Base-by-base conservation (phyloP, 352 stramenopile genomes). In the Globisporangium orthogonon region DNA sequence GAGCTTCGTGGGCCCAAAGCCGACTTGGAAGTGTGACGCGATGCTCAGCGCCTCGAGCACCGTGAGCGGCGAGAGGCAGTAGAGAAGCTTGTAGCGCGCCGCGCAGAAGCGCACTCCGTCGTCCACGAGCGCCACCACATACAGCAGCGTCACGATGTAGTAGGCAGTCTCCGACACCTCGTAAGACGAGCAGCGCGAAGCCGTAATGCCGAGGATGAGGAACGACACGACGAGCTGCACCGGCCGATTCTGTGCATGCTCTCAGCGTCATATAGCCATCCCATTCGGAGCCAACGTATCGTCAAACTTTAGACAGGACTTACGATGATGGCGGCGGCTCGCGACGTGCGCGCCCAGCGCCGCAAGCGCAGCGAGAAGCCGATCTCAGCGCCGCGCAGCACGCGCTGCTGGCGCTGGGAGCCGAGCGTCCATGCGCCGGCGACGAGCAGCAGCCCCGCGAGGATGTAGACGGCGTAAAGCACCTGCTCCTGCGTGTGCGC, bases 301-400 rank as follows among this genome's bases (percentile, higher is more conserved):
- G 11, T 53, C 52, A 11, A 55, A 9, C 35, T 37, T 11, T 1
- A 37, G 10, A 9, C 11, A 54, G 37, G 3, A 5, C 37, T 54
- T 76, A 89, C 78, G 45, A 94, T 79, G 52, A 94, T 77, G 17
- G 78, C 74, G 2, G 84, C 84, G 0, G 76, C 60, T 50, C 78
- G 82, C 3, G 81, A 90, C 29, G 83, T 94, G 49, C 80, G 76
- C 14, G 82, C 84, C 84, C 84, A 94, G 52, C 78, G 73, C 3
- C 84, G 78, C 23, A 73, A 74, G 50, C 70, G 73, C 23, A 94
- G 80, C 31, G 84, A 94, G 65, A 94, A 94, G 33, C 82, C 82
- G 55, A 91, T 67, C 61, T 92, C 78, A 58, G 86, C 73, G 29
- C 69, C 70, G 23, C 69, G 65, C 28, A 94, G 69, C 3, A 50